A percentile compares a stretch with the other conserved stretches of the same genome.
Conservation (phyloP, 164 flowering plant genomes). For the Vitis rotundifolia region DNA sequence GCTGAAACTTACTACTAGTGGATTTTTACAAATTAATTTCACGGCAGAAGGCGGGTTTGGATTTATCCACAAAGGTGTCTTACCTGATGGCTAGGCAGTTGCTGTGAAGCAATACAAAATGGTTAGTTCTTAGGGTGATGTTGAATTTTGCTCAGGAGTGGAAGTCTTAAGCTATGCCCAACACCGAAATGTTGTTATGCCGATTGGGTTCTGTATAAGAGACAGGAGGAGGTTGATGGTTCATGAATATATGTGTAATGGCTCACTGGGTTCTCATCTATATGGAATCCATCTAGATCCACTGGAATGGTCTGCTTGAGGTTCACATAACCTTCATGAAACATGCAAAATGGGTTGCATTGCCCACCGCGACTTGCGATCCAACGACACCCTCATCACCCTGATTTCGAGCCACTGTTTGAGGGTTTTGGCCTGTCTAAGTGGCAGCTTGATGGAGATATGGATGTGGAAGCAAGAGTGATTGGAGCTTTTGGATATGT, state of each 20-base stretch:
- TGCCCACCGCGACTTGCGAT: conserved; percentile 75
- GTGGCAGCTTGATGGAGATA: conserved; percentile 94
- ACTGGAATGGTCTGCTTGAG: conserved; percentile 61
- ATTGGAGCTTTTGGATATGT: conserved; percentile 97
- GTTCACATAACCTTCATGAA: conserved; percentile 65
- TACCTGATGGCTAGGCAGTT: conserved; percentile 63
- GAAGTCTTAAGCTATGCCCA: conserved; percentile 69
- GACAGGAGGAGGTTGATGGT: conserved; percentile 49
- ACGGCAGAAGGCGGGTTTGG: conserved; percentile 75
- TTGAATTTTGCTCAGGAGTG: conserved; percentile 65
- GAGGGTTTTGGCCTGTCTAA: conserved; percentile 97
- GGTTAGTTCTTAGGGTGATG: conserved; percentile 70
- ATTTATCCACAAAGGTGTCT: no score
- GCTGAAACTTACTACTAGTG: conserved; percentile 62
- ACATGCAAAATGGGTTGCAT: conserved; percentile 77
- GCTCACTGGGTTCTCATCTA: conserved; percentile 57
- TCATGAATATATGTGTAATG: no score
- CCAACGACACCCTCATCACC: conserved; percentile 67
- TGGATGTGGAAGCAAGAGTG: conserved; percentile 80
- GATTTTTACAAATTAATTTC: conserved; percentile 62
- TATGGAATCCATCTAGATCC: conserved; percentile 48
- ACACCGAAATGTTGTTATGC: conserved; percentile 63
- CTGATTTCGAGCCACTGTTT: conserved; percentile 81
- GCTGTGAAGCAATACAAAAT: conserved; percentile 69
- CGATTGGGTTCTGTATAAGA: conserved; percentile 60